Base-by-base conservation (phyloP, 495 filamentous ascomycete genomes). In the Xylaria curta region DNA sequence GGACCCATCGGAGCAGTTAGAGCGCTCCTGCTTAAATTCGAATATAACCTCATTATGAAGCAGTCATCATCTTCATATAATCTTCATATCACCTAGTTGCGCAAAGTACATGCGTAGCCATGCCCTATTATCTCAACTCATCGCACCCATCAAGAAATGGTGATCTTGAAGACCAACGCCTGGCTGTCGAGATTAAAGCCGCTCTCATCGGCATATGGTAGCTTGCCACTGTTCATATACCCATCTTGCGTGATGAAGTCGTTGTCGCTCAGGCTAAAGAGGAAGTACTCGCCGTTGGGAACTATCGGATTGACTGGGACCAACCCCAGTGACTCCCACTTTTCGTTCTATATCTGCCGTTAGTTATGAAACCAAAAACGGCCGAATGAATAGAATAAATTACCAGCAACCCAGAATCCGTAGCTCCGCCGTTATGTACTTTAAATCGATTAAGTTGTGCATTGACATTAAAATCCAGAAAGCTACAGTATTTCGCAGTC, bases 191-290 rank as follows among this genome's bases (percentile, higher is more conserved):
- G 75, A 66, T 86, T 87, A 59, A 82, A 90, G 0, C 92, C 92
- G 19, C 85, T 90, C 0, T 74, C 82, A 75, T 96, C 92, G 10
- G 82, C 75, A 75, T 90, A 95, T 24, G 78, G 79, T 42, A 88
- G 82, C 70, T 82, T 83, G 19, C 92, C 93, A 72, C 84, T 84
- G 72, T 93, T 88, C 79, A 91, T 86, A 69, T 84, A 85, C 3
- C 90, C 92, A 81, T 94, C 84, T 78, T 94, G 89, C 4, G 92
- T 94, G 59, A 94, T 90, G 73, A 94, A 94, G 78, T 95, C 92
- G 79, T 96, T 94, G 74, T 95, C 93, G 72, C 86, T 90, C 40
- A 92, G 77, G 40, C 86, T 87, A 72, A 94, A 87, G 66, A 94
- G 78, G 78, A 88, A 94, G 75, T 87, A 94, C 81, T 93, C 91